Base-by-base conservation (phyloP, 2,329 filamentous ascomycete genomes). In the Shiraia sp. region DNA sequence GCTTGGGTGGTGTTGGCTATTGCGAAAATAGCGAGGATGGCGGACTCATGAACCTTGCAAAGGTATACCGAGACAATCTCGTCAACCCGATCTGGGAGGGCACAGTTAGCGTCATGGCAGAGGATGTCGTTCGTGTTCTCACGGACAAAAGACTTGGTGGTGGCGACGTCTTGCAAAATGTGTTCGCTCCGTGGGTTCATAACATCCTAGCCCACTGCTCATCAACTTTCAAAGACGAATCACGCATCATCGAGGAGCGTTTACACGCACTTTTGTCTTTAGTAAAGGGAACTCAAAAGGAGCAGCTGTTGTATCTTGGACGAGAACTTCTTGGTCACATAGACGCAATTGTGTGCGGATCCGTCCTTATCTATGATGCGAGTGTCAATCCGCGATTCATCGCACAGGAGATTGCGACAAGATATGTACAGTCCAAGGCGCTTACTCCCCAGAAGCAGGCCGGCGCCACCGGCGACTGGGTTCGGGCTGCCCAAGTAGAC, bases 71-170 rank as follows among this genome's bases (percentile, higher is more conserved):
- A 6, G 86, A 89, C 53, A 80, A 77, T 2, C 69, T 74, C 6
- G 85, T 88, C 2, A 69, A 81, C 36, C 76, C 79, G 10, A 88
- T 89, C 34, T 87, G 84, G 83, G 85, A 87, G 64, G 84, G 86
- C 1, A 89, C 86, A 0, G 87, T 85, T 0, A 85, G 88, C 55
- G 83, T 90, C 5, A 73, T 90, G 40, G 80, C 81, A 4, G 74
- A 74, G 27, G 77, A 80, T 49, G 64, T 76, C 4, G 66, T 78
- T 19, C 64, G 76, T 0, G 71, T 76, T 3, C 47, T 75, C n/a
- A 41, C 43, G 2, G 62, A 66, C 6, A 71, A 70, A 41, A 52
- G 65, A 0, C 26, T 63, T 10, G 59, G 57, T 4, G 42, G 42
- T 7, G 61, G 62, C 8, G 37, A 59, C n/a, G 32, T 60, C 10